Conservation (phyloP, 2,329 filamentous ascomycete genomes). For the Ophiostoma sp. region DNA sequence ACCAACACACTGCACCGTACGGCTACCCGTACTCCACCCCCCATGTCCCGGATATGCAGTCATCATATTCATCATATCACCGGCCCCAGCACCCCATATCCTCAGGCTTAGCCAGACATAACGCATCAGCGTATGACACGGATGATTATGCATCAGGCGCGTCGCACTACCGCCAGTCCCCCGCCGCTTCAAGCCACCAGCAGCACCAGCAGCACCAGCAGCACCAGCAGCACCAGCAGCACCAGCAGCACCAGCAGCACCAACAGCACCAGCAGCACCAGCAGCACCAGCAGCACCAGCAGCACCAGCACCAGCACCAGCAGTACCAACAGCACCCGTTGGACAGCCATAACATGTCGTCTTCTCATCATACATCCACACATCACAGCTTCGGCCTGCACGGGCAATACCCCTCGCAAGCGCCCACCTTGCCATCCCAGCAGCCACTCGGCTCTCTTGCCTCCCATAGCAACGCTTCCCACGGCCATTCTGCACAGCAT, state of each 20-base stretch:
- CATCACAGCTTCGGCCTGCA: conserved; percentile 4
- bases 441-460: conserved; percentile 3
- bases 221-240: conserved; percentile 15
- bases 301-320: conserved; percentile 2
- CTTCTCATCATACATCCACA: conserved; percentile 11
- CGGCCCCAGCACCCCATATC: conserved; percentile 32
- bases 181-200: conserved; percentile 23
- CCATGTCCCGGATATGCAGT: conserved; percentile 19
- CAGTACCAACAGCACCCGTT: not conserved
- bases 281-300: not conserved
- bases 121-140: conserved; percentile 37
- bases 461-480: conserved; percentile 8
- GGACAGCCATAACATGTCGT: not conserved
- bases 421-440: not conserved
- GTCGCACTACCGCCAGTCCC: conserved; percentile 36
- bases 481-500: conserved; percentile 14
- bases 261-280: not conserved
- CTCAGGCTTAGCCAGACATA: conserved; percentile 35
- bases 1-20: conserved; percentile 28
- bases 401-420: conserved; percentile 14
- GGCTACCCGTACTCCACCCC: conserved; percentile 24
- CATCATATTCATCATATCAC: conserved; percentile 16
- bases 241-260: not conserved
- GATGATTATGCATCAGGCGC: conserved; percentile 29
- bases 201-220: conserved; percentile 12